A percentile compares a stretch with the other conserved stretches of the same genome.
These are phyloP conservation scores for Phascolomyces articulosus DNA, from an alignment of 371 early-diverging fungal genomes.

Conservation along the genomic window DNA sequence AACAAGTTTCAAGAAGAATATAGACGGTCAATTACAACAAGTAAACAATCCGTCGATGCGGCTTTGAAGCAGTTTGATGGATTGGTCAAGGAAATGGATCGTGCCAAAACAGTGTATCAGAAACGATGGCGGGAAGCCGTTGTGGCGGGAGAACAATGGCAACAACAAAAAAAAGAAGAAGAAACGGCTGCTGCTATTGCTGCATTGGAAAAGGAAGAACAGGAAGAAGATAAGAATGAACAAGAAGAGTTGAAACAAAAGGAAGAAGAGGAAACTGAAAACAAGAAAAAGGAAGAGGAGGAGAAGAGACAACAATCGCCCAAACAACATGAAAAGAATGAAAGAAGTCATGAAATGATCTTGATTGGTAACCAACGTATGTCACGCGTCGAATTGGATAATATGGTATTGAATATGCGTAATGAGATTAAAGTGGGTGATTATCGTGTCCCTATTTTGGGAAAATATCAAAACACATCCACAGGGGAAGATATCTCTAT, in stretches of 20 bases:
- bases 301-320: neutral
- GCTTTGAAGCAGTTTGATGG: slow-evolving; percentile 60
- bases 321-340: neutral
- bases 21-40: slow-evolving; percentile 52
- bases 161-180: slow-evolving; percentile 2
- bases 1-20: slow-evolving; percentile 63
- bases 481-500: slow-evolving; percentile 70
- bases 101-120: slow-evolving; percentile 46
- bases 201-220: neutral
- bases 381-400: slow-evolving; percentile 33
- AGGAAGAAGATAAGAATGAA: neutral
- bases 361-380: slow-evolving; percentile 38
- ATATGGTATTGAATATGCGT: slow-evolving; percentile 52
- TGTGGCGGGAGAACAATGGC: slow-evolving; percentile 40
- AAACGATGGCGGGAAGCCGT: slow-evolving; percentile 56
- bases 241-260: too few species aligned
- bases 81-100: slow-evolving; percentile 53
- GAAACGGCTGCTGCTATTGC: neutral
- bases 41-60: slow-evolving; percentile 65
- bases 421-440: slow-evolving; percentile 63
- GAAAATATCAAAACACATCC: slow-evolving; percentile 69
- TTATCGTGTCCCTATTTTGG: slow-evolving; percentile 71
- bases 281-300: neutral
- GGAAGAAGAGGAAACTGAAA: neutral
- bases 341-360: slow-evolving; percentile 2